These are phyloP conservation scores for Penicillium fuscoglaucum DNA, from an alignment of 2,329 filamentous ascomycete species.

Conservation along the genomic window DNA sequence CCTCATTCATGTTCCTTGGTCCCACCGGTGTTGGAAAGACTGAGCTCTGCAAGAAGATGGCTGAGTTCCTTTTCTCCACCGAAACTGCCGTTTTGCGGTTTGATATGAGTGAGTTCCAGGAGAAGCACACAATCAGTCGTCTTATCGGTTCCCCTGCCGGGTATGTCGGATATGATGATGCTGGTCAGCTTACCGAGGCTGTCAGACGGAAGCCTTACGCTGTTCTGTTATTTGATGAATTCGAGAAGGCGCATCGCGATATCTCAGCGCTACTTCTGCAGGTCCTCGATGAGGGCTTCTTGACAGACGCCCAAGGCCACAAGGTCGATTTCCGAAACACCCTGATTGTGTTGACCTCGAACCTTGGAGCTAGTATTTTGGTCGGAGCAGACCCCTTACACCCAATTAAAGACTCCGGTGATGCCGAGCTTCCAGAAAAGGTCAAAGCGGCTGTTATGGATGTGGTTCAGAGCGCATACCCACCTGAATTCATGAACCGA, in stretches of 20 bases:
- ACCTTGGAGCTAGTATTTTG: slow-evolving; percentile 88
- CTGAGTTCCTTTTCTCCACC: slow-evolving; percentile 87
- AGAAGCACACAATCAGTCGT: slow-evolving; percentile 92
- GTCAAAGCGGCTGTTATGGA: slow-evolving; percentile 84
- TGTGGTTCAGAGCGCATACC: slow-evolving; percentile 71
- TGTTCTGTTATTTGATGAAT: slow-evolving; percentile 92
- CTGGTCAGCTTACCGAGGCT: slow-evolving; percentile 92
- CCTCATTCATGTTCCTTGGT: slow-evolving; percentile 96
- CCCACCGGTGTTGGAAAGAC: slow-evolving; percentile 97
- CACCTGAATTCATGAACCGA: slow-evolving; percentile 93
- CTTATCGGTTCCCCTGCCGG: slow-evolving; percentile 91
- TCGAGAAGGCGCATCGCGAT: slow-evolving; percentile 95
- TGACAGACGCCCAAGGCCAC: slow-evolving; percentile 93
- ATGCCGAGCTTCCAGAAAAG: slow-evolving; percentile 69
- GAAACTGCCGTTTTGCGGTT: slow-evolving; percentile 89
- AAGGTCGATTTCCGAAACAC: slow-evolving; percentile 97
- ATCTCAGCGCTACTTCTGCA: slow-evolving; percentile 90
- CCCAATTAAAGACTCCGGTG: slow-evolving; percentile 61
- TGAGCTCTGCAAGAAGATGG: slow-evolving; percentile 94
- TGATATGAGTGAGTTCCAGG: slow-evolving; percentile 97
- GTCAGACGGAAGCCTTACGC: slow-evolving; percentile 94
- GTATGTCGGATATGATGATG: slow-evolving; percentile 95
- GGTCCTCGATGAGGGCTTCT: slow-evolving; percentile 91
- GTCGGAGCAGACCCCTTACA: slow-evolving; percentile 70
- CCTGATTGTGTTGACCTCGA: slow-evolving; percentile 93